phyloP scores from a whole-genome alignment of 73 alveolate species.

The Paramecium sonneborni region DNA sequence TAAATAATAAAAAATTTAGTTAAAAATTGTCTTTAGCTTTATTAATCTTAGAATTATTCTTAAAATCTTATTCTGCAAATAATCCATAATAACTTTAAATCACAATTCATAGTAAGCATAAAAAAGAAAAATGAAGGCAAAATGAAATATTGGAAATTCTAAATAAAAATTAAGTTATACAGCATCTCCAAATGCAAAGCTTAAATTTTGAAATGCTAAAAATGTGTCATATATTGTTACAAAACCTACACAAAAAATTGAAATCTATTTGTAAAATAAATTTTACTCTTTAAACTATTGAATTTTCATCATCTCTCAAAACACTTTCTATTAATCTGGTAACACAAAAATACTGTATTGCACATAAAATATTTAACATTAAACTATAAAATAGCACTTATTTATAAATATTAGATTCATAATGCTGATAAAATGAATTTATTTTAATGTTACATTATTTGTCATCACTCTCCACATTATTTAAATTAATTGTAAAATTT shows the following conservation, averaged over 20 bases:
- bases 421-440: not conserved
- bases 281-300: not conserved
- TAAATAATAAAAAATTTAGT: not conserved
- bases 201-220: not conserved
- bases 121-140: not conserved
- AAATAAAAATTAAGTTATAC: not conserved
- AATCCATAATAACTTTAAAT: not conserved
- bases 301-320: not conserved
- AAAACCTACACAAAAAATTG: not conserved
- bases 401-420: not conserved
- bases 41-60: not conserved
- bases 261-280: not conserved
- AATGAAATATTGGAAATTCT: not conserved
- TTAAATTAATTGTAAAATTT: not conserved
- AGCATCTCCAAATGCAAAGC: not conserved
- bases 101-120: slow-evolving; percentile 3
- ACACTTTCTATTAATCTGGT: not conserved
- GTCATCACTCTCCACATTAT: not conserved
- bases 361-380: not conserved
- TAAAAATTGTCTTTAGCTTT: not conserved
- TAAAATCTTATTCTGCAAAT: not conserved
- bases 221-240: not conserved
- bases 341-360: not conserved
- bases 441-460: not conserved
- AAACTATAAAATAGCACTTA: not conserved